Conservation (phyloP, 2,329 filamentous ascomycete genomes). For the Tolypocladium pustulatum region DNA sequence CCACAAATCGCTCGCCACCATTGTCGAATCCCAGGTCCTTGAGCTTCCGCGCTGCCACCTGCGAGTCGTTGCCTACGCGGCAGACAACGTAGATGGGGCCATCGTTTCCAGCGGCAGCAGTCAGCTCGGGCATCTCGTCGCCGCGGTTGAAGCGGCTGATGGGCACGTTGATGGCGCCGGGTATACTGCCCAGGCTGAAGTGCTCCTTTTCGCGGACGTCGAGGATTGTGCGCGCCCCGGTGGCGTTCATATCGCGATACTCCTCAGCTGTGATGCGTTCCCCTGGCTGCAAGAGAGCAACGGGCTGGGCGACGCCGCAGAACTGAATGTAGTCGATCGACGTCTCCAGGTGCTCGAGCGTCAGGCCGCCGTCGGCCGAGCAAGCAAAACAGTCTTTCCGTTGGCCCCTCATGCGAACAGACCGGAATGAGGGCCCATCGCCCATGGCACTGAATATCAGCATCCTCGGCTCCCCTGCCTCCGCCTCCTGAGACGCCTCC, state of each 20-base stretch:
- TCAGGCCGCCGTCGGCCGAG: slow-evolving; percentile 48
- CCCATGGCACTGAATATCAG: slow-evolving; percentile 38
- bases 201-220: slow-evolving; percentile 82
- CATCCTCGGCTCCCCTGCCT: slow-evolving; percentile 20
- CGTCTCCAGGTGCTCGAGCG: slow-evolving; percentile 47
- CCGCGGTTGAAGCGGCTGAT: slow-evolving; percentile 43
- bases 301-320: slow-evolving; percentile 54
- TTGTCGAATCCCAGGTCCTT: slow-evolving; percentile 47
- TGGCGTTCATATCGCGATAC: slow-evolving; percentile 31
- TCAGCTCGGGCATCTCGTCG: slow-evolving; percentile 9
- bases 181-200: slow-evolving; percentile 68
- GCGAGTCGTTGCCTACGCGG: slow-evolving; percentile 68
- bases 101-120: slow-evolving; percentile 10
- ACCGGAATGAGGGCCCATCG: slow-evolving; percentile 48
- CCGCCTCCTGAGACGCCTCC: slow-evolving; percentile 7
- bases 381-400: slow-evolving; percentile 69
- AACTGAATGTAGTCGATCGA: slow-evolving; percentile 78
- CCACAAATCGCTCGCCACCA: slow-evolving; percentile 47
- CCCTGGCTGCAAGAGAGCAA: slow-evolving; percentile 45
- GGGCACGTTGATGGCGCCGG: slow-evolving; percentile 64
- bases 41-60: slow-evolving; percentile 55
- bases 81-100: slow-evolving; percentile 62
- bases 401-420: slow-evolving; percentile 60
- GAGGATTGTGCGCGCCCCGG: slow-evolving; percentile 47
- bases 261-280: slow-evolving; percentile 59